Conservation (phyloP, 495 filamentous ascomycete species). For the Bacidia gigantensis region DNA sequence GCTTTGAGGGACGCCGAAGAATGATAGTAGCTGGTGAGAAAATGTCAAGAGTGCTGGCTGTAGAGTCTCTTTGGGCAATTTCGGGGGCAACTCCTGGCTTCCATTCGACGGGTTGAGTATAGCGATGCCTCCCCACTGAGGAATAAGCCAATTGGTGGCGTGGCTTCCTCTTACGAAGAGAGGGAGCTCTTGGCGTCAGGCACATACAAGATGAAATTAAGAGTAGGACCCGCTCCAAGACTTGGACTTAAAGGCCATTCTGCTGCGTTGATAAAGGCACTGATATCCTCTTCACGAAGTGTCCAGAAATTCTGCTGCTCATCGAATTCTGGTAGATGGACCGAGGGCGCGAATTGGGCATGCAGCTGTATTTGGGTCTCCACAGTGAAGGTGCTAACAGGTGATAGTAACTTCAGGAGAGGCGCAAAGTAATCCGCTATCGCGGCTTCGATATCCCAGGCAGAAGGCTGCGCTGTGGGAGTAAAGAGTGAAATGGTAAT, state of each 20-base stretch:
- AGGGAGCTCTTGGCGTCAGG: constrained; percentile 46
- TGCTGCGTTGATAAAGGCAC: constrained; percentile 90
- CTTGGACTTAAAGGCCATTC: constrained; percentile 95
- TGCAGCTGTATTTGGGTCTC: constrained; percentile 95
- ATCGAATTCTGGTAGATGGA: constrained; percentile 44
- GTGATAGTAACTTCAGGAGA: constrained; percentile 58
- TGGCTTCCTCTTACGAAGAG: constrained; percentile 53
- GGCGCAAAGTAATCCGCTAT: constrained; percentile 71
- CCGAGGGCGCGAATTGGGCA: constrained; percentile 62
- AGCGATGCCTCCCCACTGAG: constrained; percentile 91
- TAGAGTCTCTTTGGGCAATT: constrained; percentile 46
- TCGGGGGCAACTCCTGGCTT: constrained; percentile 6
- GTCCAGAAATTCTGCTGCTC: constrained; percentile 42
- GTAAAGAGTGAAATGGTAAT: constrained; percentile 93
- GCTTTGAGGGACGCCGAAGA: constrained; percentile 73
- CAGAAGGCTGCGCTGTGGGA: constrained; percentile 57
- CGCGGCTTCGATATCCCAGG: constrained; percentile 82
- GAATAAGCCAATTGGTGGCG: constrained; percentile 85
- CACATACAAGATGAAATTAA: constrained; percentile 91
- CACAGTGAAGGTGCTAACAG: constrained; percentile 90
- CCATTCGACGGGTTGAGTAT: constrained; percentile 46
- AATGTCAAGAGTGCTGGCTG: constrained; percentile 76
- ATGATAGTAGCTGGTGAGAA: constrained; percentile 77
- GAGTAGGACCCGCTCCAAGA: constrained; percentile 80
- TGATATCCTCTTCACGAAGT: constrained; percentile 73